Evolutionary conservation across 331 rosid species (phyloP).

Genomic region (Malus hybrid): DNA sequence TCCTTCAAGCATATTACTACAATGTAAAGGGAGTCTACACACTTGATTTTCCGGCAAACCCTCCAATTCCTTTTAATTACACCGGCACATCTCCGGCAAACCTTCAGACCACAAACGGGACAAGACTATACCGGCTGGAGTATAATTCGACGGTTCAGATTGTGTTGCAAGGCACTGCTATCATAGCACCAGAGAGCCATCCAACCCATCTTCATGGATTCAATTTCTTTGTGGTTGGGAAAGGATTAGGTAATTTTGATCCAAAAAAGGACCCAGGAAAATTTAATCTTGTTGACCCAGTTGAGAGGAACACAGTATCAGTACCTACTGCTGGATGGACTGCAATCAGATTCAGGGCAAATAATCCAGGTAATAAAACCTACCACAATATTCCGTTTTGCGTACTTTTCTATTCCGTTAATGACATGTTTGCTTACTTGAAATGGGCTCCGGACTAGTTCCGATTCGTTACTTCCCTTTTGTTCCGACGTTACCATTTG

Average conservation of each 20-base stretch:
- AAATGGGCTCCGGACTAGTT: no score
- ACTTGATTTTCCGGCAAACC: constrained; percentile 56
- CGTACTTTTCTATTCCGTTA: no score
- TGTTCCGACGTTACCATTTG: no score
- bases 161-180: constrained; percentile 52
- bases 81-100: constrained; percentile 50
- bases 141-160: constrained; percentile 37
- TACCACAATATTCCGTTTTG: neutral
- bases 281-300: constrained; percentile 63
- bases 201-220: neutral
- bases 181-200: no score
- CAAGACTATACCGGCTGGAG: constrained; percentile 37
- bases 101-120: constrained; percentile 46
- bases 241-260: constrained; percentile 61
- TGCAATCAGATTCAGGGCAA: constrained; percentile 70
- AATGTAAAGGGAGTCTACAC: constrained; percentile 51
- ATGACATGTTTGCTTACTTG: no score
- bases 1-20: constrained; percentile 68
- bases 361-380: constrained; percentile 52
- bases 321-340: constrained; percentile 64
- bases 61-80: constrained; percentile 44
- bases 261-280: constrained; percentile 35
- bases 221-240: constrained; percentile 64
- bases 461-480: no score
- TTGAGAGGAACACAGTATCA: constrained; percentile 62